A percentile compares a stretch with the other conserved stretches of the same genome.
Conservation (phyloP, 2,329 filamentous ascomycete species). For the Colletotrichum eleusines region DNA sequence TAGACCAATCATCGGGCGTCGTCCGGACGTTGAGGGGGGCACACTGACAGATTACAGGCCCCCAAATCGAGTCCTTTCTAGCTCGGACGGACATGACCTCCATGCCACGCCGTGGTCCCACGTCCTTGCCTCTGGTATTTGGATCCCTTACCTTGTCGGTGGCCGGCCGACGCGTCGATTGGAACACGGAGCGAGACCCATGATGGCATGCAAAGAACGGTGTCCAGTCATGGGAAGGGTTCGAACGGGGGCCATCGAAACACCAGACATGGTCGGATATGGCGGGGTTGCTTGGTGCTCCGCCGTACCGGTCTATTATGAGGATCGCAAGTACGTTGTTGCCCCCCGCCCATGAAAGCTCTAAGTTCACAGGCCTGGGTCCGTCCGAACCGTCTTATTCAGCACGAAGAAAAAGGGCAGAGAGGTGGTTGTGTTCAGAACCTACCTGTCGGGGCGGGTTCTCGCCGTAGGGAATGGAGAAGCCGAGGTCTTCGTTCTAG, state of each 20-base stretch:
- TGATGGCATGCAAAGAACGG: neutral
- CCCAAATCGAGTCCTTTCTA: conserved; percentile 33
- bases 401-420: neutral
- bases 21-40: conserved; percentile 20
- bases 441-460: neutral
- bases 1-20: conserved; percentile 30
- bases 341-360: neutral
- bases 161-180: neutral
- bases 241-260: neutral
- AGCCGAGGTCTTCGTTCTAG: neutral
- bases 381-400: neutral
- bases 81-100: conserved; percentile 24
- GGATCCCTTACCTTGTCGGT: neutral
- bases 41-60: conserved; percentile 36
- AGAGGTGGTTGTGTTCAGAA: neutral
- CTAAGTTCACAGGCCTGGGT: conserved; percentile 8
- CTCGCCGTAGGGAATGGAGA: neutral
- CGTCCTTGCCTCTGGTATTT: neutral
- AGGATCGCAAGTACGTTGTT: neutral
- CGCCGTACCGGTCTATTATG: conserved; percentile 3
- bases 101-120: neutral
- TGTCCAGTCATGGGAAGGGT: too few relatives aligned
- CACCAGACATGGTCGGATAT: neutral
- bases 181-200: neutral
- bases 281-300: neutral